A percentile compares a stretch with the other conserved stretches of the same genome.
These are phyloP conservation scores for Schoenoplectus triqueter DNA, from an alignment of 202 grass and related monocot species.

Conservation along the genomic window DNA sequence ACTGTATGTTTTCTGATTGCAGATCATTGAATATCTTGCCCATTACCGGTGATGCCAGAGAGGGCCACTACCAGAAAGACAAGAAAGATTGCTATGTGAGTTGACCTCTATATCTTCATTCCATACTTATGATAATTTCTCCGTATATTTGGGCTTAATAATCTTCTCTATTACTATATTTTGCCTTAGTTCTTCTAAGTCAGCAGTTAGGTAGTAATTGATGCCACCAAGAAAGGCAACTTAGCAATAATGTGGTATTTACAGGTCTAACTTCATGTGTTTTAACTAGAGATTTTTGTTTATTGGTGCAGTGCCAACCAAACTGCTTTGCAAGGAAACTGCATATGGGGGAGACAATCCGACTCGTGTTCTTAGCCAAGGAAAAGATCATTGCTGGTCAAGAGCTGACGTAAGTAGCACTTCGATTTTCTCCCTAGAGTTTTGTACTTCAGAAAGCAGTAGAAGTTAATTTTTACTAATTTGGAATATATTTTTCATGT, in stretches of 20 bases:
- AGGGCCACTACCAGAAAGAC: constrained; percentile 65
- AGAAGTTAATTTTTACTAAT: neutral
- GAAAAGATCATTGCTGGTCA: constrained; percentile 69
- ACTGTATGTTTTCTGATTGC: constrained; percentile 7
- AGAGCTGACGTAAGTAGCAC: constrained; percentile 74
- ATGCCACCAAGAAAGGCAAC: constrained; percentile 91
- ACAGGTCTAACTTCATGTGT: neutral
- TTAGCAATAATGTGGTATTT: constrained; percentile 36
- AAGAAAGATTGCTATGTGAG: constrained; percentile 95
- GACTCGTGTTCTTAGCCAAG: constrained; percentile 79
- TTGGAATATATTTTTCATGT: neutral
- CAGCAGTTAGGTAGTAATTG: constrained; percentile 80
- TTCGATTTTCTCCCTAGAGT: neutral
- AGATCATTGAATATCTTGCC: constrained; percentile 85
- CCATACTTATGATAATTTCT: neutral
- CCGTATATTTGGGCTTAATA: neutral
- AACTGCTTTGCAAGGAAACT: constrained; percentile 93
- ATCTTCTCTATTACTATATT: neutral
- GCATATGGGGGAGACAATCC: constrained; percentile 57
- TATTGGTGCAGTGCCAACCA: constrained; percentile 74
- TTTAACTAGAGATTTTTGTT: neutral
- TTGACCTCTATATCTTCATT: constrained; percentile 32
- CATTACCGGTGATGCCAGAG: constrained; percentile 77
- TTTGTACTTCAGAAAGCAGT: neutral
- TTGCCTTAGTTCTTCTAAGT: constrained; percentile 81